phyloP scores from a whole-genome alignment of 805 yeast genomes.

The Candida adriatica region DNA sequence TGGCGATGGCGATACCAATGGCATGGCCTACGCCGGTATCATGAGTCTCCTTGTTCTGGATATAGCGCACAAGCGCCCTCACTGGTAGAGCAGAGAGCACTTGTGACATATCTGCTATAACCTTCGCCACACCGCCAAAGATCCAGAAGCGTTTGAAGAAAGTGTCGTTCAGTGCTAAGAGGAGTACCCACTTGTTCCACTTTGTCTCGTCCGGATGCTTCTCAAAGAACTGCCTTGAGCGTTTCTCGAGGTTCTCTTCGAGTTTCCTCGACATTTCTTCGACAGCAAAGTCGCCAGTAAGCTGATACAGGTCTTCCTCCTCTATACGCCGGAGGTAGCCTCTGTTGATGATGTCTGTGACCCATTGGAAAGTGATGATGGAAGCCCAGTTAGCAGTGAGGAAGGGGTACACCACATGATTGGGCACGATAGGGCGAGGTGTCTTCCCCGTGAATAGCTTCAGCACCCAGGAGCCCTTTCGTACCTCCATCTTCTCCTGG shows the following conservation, averaged over 20 bases:
- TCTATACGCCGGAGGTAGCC: conserved; percentile 61
- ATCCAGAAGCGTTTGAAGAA: conserved; percentile 28
- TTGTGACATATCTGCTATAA: conserved; percentile 26
- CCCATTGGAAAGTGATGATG: conserved; percentile 18
- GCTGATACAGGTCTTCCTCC: conserved; percentile 45
- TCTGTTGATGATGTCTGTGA: conserved; percentile 17
- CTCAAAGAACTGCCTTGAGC: conserved; percentile 19
- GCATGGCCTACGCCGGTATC: conserved; percentile 47
- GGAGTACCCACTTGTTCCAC: conserved; percentile 20
- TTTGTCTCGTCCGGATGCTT: conserved; percentile 21
- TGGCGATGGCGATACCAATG: conserved; percentile 70
- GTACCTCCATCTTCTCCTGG: conserved; percentile 11
- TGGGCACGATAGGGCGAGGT: conserved; percentile 18
- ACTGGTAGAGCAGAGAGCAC: conserved; percentile 64
- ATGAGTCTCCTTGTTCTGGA: conserved; percentile 40
- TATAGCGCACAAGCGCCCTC: conserved; percentile 55
- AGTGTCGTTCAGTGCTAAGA: conserved; percentile 30
- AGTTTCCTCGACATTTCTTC: conserved; percentile 32
- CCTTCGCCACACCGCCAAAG: conserved; percentile 24
- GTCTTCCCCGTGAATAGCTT: conserved; percentile 12
- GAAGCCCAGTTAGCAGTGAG: conserved; percentile 16
- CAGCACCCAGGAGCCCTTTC: conserved; percentile 14
- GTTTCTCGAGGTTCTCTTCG: conserved; percentile 23
- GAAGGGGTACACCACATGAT: conserved; percentile 14
- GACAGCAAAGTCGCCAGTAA: conserved; percentile 31